phyloP scores from a whole-genome alignment of 768 basidiomycete genomes.

The Megacollybia marginata region DNA sequence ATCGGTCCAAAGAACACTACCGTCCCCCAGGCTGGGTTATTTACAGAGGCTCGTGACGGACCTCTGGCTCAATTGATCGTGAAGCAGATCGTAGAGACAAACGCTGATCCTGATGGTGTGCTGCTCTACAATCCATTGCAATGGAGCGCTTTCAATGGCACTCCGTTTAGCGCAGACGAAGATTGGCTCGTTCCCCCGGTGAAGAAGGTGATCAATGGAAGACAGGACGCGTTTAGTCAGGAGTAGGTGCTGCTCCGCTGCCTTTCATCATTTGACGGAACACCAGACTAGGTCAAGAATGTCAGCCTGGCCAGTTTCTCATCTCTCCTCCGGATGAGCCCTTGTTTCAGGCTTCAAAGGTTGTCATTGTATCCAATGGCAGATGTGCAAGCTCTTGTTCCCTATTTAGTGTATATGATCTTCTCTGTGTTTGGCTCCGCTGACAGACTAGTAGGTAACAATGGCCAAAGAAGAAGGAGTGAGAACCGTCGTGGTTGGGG shows the following conservation, averaged over 20 bases:
- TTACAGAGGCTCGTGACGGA: constrained; percentile 26
- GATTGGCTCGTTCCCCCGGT: constrained; percentile 31
- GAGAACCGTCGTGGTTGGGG: constrained; percentile 52
- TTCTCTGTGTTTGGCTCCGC: not conserved
- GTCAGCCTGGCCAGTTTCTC: constrained; percentile 25
- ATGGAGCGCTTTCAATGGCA: constrained; percentile 24
- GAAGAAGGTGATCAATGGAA: constrained; percentile 25
- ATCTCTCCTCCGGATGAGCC: constrained; percentile 31
- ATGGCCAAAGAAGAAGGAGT: constrained; percentile 54
- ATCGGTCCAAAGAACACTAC: constrained; percentile 26
- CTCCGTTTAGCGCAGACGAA: constrained; percentile 18
- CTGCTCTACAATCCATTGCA: constrained; percentile 25
- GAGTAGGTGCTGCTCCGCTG: constrained; percentile 17
- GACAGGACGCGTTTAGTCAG: constrained; percentile 30
- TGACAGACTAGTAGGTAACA: constrained; percentile 34
- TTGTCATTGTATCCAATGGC: constrained; percentile 53
- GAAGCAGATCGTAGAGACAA: constrained; percentile 15
- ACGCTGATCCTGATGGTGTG: constrained; percentile 20
- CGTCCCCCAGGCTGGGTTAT: constrained; percentile 29
- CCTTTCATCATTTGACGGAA: too few relatives aligned
- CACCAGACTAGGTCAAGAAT: constrained; percentile 37
- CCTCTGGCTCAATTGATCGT: constrained; percentile 29
- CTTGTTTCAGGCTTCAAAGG: constrained; percentile 41
- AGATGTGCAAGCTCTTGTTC: constrained; percentile 45
- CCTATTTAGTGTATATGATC: constrained; percentile 31